Percentiles rank a stretch among this genome's conserved stretches.
Evolutionary conservation across 495 filamentous ascomycete species (phyloP).

Genomic region (Lasiosphaeria hispida): DNA sequence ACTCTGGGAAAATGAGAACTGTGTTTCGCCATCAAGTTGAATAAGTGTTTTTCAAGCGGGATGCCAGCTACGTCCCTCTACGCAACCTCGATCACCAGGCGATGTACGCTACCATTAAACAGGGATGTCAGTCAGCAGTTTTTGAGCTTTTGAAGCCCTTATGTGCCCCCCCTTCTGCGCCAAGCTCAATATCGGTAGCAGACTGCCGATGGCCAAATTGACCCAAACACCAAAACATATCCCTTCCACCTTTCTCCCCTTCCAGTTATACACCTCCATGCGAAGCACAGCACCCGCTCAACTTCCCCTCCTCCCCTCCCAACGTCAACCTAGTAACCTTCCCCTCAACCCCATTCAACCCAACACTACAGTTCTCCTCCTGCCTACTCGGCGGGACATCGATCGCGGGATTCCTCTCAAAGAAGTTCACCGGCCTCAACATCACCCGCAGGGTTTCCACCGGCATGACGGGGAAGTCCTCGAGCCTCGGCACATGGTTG

Average conservation of each 20-base stretch:
- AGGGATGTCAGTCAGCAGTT: too few species aligned
- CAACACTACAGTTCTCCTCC: slow-evolving; percentile 47
- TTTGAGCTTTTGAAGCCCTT: too few species aligned
- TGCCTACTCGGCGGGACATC: slow-evolving; percentile 67
- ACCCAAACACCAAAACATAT: too few species aligned
- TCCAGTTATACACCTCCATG: not conserved
- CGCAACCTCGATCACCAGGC: too few species aligned
- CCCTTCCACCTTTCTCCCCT: not conserved
- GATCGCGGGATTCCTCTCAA: slow-evolving; percentile 68
- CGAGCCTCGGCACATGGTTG: slow-evolving; percentile 55
- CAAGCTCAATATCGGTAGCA: too few species aligned
- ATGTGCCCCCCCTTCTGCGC: too few species aligned
- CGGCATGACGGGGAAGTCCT: slow-evolving; percentile 60
- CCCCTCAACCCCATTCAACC: slow-evolving; percentile 12
- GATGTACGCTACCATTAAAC: too few species aligned
- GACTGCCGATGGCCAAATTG: too few species aligned
- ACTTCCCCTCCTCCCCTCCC: not conserved
- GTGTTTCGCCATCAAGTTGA: too few species aligned
- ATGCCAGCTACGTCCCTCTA: too few species aligned
- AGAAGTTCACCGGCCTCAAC: slow-evolving; percentile 71
- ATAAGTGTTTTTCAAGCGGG: too few species aligned
- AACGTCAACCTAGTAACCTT: slow-evolving; percentile 5
- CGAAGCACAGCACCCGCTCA: slow-evolving; percentile 1
- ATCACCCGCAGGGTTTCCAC: slow-evolving; percentile 43
- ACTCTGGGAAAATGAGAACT: too few species aligned